phyloP scores from a whole-genome alignment of 2,329 filamentous ascomycete genomes.

The Pseudopyricularia javanii region DNA sequence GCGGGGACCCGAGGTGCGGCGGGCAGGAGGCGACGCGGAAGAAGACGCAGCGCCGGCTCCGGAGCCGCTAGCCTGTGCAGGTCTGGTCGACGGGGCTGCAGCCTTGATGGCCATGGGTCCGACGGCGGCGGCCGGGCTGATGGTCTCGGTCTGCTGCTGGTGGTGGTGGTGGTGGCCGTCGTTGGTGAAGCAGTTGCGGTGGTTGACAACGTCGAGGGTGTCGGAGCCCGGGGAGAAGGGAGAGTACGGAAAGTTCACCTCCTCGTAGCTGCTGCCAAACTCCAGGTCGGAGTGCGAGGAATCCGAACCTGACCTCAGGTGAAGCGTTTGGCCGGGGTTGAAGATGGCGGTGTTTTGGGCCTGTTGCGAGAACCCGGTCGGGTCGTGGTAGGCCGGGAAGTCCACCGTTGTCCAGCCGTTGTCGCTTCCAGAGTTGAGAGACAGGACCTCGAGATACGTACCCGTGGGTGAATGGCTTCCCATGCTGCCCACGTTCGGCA shows the following conservation, averaged over 20 bases:
- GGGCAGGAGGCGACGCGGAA: constrained; percentile 49
- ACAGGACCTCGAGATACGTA: constrained; percentile 76
- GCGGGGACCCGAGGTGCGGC: constrained; percentile 57
- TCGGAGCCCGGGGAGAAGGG: constrained; percentile 79
- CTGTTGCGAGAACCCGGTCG: constrained; percentile 35
- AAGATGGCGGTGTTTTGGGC: constrained; percentile 60
- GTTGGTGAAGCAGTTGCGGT: constrained; percentile 50
- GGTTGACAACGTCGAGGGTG: constrained; percentile 47
- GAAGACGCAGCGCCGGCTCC: constrained; percentile 40
- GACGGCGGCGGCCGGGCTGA: constrained; percentile 57
- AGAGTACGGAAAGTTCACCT: constrained; percentile 61
- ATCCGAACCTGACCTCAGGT: constrained; percentile 77
- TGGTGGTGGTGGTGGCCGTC: constrained; percentile 31
- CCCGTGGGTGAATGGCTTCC: constrained; percentile 61
- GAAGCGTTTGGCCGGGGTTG: constrained; percentile 82
- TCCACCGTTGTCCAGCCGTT: constrained; percentile 81
- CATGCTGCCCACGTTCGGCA: constrained; percentile 29
- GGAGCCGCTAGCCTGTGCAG: constrained; percentile 48
- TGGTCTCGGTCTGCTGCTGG: constrained; percentile 33
- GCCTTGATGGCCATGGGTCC: constrained; percentile 60
- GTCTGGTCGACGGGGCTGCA: constrained; percentile 42
- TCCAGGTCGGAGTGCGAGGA: constrained; percentile 67
- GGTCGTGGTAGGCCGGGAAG: constrained; percentile 59
- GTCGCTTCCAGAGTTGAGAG: constrained; percentile 68
- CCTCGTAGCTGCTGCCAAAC: constrained; percentile 64